Evolutionary conservation across 306 rosid species (phyloP), one percentile per base, ranked within the genome.

Genomic region (Adenanthera pavonina): DNA sequence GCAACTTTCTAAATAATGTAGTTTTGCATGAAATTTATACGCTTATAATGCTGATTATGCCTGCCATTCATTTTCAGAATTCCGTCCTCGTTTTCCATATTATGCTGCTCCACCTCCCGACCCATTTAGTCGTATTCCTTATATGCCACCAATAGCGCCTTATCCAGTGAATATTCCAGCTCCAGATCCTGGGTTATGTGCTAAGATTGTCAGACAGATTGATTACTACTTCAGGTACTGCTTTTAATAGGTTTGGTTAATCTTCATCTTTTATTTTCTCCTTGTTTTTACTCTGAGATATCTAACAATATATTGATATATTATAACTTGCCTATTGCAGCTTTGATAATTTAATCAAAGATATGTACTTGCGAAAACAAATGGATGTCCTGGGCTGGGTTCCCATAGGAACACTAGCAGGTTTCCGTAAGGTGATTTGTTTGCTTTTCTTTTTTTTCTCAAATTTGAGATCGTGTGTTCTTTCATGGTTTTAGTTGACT

Each of bases 341-440:
- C 79, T 71, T 75, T 85, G 91, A 87, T 43, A 95, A 95, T 85
- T 86, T 95, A 84, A 64, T 93, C 77, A 93, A 82, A 79, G 99
- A 95, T 82, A 84, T 75, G 73, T 95, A 65, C 89, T 88, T 95
- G 90, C 85, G 99, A 89, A 76, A 77, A 87, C 89, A 89, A 73
- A 93, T 93, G 99, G 95, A 95, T 84, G 91, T 86, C 72, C 90
- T 89, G 78, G 99, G 99, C 60, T 93, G 96, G 96, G 97, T 95
- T 89, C 90, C 86, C 38, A 79, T 93, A 81, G 83, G 76, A 61
- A 79, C 92, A 84, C 89, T 95, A 74, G 98, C 97, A 60, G 84
- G 88, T 76, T 95, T 95, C 90, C 89, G 83, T 13, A 89, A 88
- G 80, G 99, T 93, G 83, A 92, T 92, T 90, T 83, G 69, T 74